phyloP scores from a whole-genome alignment of 2,329 filamentous ascomycete species.

The Xylaria sp. region DNA sequence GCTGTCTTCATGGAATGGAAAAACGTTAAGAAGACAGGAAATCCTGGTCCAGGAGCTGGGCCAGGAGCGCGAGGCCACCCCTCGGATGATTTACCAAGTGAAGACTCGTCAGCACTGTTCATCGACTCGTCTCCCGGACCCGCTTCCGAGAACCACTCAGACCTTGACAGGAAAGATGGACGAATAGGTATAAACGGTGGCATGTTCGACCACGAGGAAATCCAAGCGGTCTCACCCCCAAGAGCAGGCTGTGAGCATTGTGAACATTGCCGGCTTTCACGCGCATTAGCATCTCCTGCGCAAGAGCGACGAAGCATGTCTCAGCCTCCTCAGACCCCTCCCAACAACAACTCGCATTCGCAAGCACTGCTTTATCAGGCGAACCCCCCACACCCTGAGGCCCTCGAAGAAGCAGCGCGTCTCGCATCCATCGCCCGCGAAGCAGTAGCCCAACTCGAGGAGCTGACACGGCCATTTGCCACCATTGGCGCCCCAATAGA shows the following conservation, averaged over 20 bases:
- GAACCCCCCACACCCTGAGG: conserved; percentile 22
- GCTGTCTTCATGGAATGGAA: conserved; percentile 68
- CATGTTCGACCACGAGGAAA: conserved; percentile 7
- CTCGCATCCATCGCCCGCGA: conserved; percentile 40
- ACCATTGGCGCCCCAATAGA: background rate
- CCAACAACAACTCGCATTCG: conserved; percentile 13
- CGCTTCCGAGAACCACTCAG: conserved; percentile 18
- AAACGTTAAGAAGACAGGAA: conserved; percentile 61
- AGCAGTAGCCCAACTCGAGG: conserved; percentile 40
- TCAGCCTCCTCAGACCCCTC: background rate
- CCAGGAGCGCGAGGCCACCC: conserved; percentile 8
- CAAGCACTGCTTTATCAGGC: background rate
- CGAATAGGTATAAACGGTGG: conserved; percentile 16
- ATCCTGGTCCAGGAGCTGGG: conserved; percentile 18
- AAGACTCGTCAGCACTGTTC: conserved; percentile 16
- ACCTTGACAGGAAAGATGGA: conserved; percentile 25
- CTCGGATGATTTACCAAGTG: conserved; percentile 14
- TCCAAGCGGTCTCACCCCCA: background rate
- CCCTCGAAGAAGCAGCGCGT: conserved; percentile 41
- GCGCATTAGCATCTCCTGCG: conserved; percentile 25
- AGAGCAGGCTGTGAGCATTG: conserved; percentile 39
- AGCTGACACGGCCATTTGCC: conserved; percentile 37
- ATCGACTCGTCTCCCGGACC: conserved; percentile 17
- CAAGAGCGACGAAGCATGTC: conserved; percentile 27
- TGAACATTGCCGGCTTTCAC: conserved; percentile 41